These are phyloP conservation scores for Passiflora organensis DNA, from an alignment of 345 rosid species.

Conservation along the genomic window DNA sequence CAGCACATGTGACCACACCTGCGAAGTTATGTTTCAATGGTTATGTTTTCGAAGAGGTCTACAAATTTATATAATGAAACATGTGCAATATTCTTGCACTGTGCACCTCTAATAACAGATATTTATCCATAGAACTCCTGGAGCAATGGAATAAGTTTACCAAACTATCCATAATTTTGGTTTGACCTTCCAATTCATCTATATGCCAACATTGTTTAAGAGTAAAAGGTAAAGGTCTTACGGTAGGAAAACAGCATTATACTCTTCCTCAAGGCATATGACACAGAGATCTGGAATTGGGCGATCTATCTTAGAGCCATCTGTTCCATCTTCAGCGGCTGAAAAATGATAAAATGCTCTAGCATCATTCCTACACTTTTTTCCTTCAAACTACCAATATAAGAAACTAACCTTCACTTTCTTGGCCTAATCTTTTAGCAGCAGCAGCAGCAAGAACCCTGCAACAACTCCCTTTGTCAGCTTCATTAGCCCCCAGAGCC, in stretches of 20 bases:
- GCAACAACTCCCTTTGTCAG: constrained; percentile 23
- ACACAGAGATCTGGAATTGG: constrained; percentile 81
- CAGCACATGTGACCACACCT: constrained; percentile 99
- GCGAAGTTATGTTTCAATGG: constrained; percentile 16
- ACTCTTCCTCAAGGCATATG: constrained; percentile 92
- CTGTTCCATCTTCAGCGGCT: constrained; percentile 48
- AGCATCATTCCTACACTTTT: constrained; percentile 6
- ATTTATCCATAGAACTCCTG: too few relatives aligned
- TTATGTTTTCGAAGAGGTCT: background rate
- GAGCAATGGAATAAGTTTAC: too few relatives aligned
- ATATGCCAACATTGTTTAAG: background rate
- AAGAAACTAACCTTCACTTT: constrained; percentile 48
- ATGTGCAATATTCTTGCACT: too few relatives aligned
- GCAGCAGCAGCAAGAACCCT: constrained; percentile 94
- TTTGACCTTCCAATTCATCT: background rate
- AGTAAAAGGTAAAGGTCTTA: constrained; percentile 29
- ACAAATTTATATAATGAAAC: background rate
- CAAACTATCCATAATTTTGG: too few relatives aligned
- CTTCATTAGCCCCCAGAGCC: constrained; percentile 16
- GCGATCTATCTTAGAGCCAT: constrained; percentile 46
- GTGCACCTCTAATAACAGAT: too few relatives aligned
- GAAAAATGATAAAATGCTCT: constrained; percentile 16
- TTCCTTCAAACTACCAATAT: background rate
- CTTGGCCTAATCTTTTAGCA: constrained; percentile 58
- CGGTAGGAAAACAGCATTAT: constrained; percentile 86